A percentile compares a stretch with the other conserved stretches of the same genome.
These are phyloP conservation scores for Yamadazyma aaseri DNA, from an alignment of 1,139 yeast species.

Conservation along the genomic window DNA sequence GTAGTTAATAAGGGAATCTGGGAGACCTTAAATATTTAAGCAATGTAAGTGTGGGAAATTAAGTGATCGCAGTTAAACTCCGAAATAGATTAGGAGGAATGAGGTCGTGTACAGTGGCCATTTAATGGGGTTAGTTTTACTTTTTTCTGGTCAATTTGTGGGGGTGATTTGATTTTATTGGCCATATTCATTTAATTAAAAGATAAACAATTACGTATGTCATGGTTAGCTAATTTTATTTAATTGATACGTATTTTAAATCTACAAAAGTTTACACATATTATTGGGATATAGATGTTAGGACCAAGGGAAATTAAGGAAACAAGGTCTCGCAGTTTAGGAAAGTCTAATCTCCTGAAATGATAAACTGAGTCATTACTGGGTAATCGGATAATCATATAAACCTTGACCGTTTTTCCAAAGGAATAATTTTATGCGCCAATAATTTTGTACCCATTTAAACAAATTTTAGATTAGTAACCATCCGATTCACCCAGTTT, in stretches of 20 bases:
- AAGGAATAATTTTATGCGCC: too few relatives aligned
- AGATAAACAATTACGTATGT: too few relatives aligned
- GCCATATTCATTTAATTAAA: not conserved
- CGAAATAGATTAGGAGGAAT: constrained; percentile 1
- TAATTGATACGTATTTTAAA: too few relatives aligned
- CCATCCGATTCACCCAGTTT: constrained; percentile 45
- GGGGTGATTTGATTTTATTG: constrained; percentile 1
- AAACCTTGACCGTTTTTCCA: too few relatives aligned
- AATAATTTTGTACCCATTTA: not conserved
- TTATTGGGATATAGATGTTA: not conserved
- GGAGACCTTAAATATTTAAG: constrained; percentile 1
- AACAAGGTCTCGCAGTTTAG: constrained; percentile 2
- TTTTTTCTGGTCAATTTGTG: not conserved
- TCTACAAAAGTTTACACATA: too few relatives aligned
- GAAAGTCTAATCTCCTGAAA: constrained; percentile 2
- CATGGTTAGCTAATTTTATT: too few relatives aligned
- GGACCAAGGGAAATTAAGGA: not conserved
- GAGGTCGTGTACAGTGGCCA: constrained; percentile 3
- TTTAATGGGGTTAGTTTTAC: constrained; percentile 4
- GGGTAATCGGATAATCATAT: constrained; percentile 4
- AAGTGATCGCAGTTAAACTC: constrained; percentile 6
- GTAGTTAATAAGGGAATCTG: not conserved
- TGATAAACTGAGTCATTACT: not conserved
- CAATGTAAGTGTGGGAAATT: not conserved
- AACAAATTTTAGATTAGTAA: constrained; percentile 24